phyloP scores from a whole-genome alignment of 2,329 filamentous ascomycete species.

The Pseudofabraea citricarpa region DNA sequence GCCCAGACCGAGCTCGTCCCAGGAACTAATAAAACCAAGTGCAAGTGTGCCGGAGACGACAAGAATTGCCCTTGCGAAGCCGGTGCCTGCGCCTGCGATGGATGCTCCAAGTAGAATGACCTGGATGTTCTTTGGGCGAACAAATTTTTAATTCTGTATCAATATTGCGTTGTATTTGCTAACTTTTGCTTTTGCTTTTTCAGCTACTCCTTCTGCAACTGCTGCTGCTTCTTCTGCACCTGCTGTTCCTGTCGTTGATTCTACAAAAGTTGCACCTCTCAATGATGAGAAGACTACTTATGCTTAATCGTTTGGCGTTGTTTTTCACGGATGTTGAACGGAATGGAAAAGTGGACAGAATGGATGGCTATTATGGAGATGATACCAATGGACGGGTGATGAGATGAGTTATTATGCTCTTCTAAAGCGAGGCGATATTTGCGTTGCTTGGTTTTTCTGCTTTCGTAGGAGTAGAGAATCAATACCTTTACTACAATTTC shows the following conservation, averaged over 20 bases:
- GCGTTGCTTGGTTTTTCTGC: not conserved
- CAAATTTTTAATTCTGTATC: conserved; percentile 9
- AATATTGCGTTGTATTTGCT: conserved; percentile 17
- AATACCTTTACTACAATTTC: not conserved
- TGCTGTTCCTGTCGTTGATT: conserved; percentile 17
- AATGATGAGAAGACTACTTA: conserved; percentile 20
- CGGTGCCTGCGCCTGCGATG: conserved; percentile 30
- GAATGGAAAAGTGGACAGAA: not conserved
- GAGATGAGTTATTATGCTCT: not conserved
- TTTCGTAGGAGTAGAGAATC: not conserved
- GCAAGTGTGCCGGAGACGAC: conserved; percentile 30
- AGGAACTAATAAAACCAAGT: conserved; percentile 32
- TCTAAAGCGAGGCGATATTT: not conserved
- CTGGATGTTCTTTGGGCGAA: not conserved
- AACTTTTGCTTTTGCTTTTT: conserved; percentile 14
- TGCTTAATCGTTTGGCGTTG: conserved; percentile 12
- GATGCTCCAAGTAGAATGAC: conserved; percentile 17
- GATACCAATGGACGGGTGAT: not conserved
- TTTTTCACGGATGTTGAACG: conserved; percentile 3
- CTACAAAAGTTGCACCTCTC: conserved; percentile 22
- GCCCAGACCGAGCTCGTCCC: conserved; percentile 32
- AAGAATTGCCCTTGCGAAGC: conserved; percentile 29
- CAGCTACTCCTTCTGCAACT: conserved; percentile 15
- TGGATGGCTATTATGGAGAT: not conserved
- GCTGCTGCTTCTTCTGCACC: conserved; percentile 14